These are phyloP conservation scores for Parathielavia hyrcaniae DNA, from an alignment of 495 filamentous ascomycete species.

Conservation along the genomic window DNA sequence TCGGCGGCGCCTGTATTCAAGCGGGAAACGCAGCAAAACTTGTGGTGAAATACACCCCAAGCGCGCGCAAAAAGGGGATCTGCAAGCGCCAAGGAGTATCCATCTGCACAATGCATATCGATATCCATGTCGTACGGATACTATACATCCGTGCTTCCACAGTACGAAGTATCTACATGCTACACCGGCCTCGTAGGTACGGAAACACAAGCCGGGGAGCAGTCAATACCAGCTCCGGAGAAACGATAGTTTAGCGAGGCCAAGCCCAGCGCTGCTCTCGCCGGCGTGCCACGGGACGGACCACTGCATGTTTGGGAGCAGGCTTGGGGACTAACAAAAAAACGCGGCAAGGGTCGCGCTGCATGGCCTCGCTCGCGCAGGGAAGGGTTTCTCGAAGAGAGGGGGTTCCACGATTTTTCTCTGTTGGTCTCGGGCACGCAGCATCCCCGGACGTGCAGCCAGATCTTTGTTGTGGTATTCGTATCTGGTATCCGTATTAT, in stretches of 20 bases:
- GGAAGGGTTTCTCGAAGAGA: constrained; percentile 11
- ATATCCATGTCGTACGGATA: too few relatives aligned
- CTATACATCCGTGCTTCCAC: too few relatives aligned
- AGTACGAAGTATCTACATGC: not conserved
- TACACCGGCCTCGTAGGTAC: not conserved
- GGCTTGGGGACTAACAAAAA: constrained; percentile 7
- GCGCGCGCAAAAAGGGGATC: constrained; percentile 6
- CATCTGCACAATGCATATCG: too few relatives aligned
- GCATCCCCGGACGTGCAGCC: constrained; percentile 3
- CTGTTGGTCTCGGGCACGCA: constrained; percentile 7
- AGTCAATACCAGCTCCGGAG: constrained; percentile 7
- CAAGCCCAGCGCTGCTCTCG: not conserved
- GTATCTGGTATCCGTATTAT: too few relatives aligned
- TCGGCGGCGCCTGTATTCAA: not conserved
- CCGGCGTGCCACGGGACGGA: not conserved
- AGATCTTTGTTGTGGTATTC: too few relatives aligned
- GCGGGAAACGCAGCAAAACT: not conserved
- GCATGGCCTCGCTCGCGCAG: too few relatives aligned
- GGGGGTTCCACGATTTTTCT: not conserved
- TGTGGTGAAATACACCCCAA: constrained; percentile 5
- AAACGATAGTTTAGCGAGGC: not conserved
- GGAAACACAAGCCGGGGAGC: constrained; percentile 9
- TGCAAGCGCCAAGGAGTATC: too few relatives aligned
- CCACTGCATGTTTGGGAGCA: constrained; percentile 1
- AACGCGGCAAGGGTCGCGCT: constrained; percentile 8